Evolutionary conservation across 768 basidiomycete species (phyloP).

Genomic region (Lentinula boryana): DNA sequence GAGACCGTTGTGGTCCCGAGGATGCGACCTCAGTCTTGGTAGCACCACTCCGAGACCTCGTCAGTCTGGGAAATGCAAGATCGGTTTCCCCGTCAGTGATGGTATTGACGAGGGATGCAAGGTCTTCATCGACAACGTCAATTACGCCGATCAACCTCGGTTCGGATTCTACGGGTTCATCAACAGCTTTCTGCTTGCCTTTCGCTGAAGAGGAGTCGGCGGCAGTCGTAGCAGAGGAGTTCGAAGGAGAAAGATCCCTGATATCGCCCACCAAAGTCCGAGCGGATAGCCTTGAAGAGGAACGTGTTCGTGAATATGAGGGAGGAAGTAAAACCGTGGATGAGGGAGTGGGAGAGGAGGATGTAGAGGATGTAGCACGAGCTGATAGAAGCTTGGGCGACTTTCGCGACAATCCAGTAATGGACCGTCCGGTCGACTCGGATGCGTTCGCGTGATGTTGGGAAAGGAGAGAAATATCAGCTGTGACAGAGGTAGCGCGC

Average conservation of each 20-base stretch:
- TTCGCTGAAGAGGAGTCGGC: not conserved
- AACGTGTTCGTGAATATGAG: not conserved
- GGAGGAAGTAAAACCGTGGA: not conserved
- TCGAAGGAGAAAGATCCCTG: not conserved
- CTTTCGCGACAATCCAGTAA: not conserved
- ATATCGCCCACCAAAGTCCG: not conserved
- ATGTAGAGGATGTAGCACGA: not conserved
- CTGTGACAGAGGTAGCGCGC: not conserved
- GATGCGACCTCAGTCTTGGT: not conserved
- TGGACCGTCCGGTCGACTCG: not conserved
- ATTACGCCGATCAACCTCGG: not conserved
- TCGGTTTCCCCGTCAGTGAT: not conserved
- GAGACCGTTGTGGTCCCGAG: not conserved
- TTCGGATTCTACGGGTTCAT: not conserved
- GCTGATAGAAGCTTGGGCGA: not conserved
- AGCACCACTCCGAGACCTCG: not conserved
- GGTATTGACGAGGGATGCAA: not conserved
- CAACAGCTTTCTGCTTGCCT: not conserved
- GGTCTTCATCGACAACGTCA: not conserved
- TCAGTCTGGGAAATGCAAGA: not conserved
- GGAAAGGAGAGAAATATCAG: not conserved
- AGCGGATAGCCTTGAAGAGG: constrained; percentile 2
- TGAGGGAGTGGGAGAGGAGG: not conserved
- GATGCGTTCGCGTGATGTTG: not conserved
- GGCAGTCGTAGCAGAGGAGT: not conserved